phyloP scores from a whole-genome alignment of 371 early-diverging fungal species.

The Mortierella sp. region DNA sequence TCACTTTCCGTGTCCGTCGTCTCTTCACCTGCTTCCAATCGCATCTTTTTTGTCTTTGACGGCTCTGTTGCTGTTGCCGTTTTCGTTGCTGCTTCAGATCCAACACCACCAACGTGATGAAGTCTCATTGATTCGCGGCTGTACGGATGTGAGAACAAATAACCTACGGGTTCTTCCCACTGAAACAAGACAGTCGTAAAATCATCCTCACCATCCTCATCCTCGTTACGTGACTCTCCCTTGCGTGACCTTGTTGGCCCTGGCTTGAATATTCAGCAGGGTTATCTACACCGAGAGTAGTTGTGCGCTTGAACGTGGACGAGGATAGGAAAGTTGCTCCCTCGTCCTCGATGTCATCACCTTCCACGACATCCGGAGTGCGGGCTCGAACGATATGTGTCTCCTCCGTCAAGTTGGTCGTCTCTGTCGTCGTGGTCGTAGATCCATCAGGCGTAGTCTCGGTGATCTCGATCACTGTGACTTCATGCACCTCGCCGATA shows the following conservation, averaged over 20 bases:
- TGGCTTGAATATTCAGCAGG: neutral
- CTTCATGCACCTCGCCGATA: neutral
- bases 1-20: slow-evolving; percentile 6
- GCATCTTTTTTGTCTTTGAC: slow-evolving; percentile 20
- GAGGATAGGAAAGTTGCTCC: neutral
- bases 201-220: slow-evolving; percentile 17
- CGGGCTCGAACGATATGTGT: slow-evolving; percentile 36
- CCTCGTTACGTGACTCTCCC: neutral
- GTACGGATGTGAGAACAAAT: slow-evolving; percentile 47
- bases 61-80: neutral
- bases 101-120: slow-evolving; percentile 22
- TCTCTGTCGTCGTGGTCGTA: slow-evolving; percentile 12
- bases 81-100: neutral
- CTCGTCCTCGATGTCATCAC: slow-evolving; percentile 6
- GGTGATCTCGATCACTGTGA: slow-evolving; percentile 37
- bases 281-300: neutral
- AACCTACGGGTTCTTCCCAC: slow-evolving; percentile 55
- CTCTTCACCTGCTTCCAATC: slow-evolving; percentile 11
- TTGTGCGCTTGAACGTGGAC: neutral
- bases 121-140: slow-evolving; percentile 34
- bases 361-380: slow-evolving; percentile 39
- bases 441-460: slow-evolving; percentile 34
- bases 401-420: slow-evolving; percentile 16
- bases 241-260: neutral
- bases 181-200: slow-evolving; percentile 41